Evolutionary conservation across 2,329 filamentous ascomycete species (phyloP).

Genomic region (Trichoderma simmonsii): DNA sequence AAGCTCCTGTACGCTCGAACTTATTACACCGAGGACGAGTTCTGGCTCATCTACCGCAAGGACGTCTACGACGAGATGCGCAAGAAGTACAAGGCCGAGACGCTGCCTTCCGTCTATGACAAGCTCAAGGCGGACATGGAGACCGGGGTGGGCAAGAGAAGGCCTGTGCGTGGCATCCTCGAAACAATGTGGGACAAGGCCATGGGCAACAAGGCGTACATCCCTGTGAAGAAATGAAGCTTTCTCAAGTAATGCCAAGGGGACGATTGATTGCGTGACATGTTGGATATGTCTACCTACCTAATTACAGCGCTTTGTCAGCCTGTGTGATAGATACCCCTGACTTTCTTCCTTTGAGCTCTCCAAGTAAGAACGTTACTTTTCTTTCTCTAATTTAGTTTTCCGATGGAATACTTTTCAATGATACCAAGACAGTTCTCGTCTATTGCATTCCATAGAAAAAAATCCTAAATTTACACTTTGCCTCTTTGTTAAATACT

Average conservation of each 20-base stretch:
- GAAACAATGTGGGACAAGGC: constrained; percentile 32
- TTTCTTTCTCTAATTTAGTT: not conserved
- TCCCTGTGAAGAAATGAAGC: constrained; percentile 26
- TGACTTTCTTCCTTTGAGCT: not conserved
- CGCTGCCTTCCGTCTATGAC: constrained; percentile 49
- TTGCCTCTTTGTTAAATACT: not conserved
- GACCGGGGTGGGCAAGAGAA: constrained; percentile 26
- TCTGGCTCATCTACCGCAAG: constrained; percentile 51
- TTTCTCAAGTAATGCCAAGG: not conserved
- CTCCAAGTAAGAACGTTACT: not conserved
- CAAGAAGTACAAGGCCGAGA: constrained; percentile 47
- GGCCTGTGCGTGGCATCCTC: constrained; percentile 28
- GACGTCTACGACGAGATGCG: constrained; percentile 47
- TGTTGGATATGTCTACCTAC: constrained; percentile 10
- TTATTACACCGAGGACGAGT: constrained; percentile 51
- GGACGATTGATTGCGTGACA: not conserved
- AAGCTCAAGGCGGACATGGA: constrained; percentile 45
- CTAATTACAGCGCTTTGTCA: constrained; percentile 8
- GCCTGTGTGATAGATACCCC: constrained; percentile 16
- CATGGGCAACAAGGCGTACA: constrained; percentile 29
- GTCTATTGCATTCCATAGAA: constrained; percentile 8
- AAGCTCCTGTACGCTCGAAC: constrained; percentile 57
- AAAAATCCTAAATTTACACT: not conserved
- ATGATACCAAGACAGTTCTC: constrained; percentile 10
- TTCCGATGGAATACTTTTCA: not conserved